phyloP scores from a whole-genome alignment of 2,329 filamentous ascomycete genomes.

The Hymenoscyphus infarciens region DNA sequence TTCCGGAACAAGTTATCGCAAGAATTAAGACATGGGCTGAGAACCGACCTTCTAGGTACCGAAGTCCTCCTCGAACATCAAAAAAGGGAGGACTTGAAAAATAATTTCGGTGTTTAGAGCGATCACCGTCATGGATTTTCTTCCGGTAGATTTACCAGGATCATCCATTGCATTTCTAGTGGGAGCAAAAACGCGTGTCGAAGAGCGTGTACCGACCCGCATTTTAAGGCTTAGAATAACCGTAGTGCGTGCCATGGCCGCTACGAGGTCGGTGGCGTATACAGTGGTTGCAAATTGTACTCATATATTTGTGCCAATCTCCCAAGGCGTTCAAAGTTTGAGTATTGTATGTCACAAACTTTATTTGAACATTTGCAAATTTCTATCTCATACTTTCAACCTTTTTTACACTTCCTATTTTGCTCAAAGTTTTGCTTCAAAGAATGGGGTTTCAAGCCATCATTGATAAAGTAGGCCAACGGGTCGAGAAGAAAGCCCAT shows the following conservation, averaged over 20 bases:
- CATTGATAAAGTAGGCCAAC: constrained; percentile 9
- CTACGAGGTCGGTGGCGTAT: background rate
- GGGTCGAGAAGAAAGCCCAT: constrained; percentile 6
- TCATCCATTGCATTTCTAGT: background rate
- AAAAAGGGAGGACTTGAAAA: background rate
- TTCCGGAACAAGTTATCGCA: background rate
- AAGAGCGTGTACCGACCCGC: background rate
- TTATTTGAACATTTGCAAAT: background rate
- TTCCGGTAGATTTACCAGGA: background rate
- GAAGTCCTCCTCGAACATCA: background rate
- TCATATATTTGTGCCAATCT: background rate
- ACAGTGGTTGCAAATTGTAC: background rate
- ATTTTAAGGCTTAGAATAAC: constrained; percentile 2
- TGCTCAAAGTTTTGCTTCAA: background rate
- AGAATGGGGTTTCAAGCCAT: constrained; percentile 7
- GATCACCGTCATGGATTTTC: background rate
- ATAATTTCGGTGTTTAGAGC: background rate
- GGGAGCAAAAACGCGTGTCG: background rate
- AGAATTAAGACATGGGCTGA: background rate
- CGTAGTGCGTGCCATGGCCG: background rate
- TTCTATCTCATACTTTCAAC: background rate
- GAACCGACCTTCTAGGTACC: background rate
- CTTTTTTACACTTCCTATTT: background rate
- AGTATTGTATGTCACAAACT: background rate
- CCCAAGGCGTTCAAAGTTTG: background rate